phyloP scores from a whole-genome alignment of 108 stramenopile genomes.

The Stephanodiscus triporus region DNA sequence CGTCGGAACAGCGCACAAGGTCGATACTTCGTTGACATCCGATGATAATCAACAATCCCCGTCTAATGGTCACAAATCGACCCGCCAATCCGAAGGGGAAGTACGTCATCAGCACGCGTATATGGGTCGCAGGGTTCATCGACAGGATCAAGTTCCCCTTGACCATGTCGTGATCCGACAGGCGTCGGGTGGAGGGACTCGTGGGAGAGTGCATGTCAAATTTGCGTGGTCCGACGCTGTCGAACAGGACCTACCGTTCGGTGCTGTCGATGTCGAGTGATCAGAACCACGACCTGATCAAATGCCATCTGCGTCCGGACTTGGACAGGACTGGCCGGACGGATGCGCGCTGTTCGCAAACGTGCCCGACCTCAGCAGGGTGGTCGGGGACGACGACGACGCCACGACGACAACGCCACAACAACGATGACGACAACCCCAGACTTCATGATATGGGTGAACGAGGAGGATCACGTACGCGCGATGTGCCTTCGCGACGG shows the following conservation, averaged over 20 bases:
- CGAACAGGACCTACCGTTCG: constrained; percentile 66
- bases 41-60: constrained; percentile 69
- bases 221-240: constrained; percentile 34
- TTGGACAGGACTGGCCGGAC: constrained; percentile 89
- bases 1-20: background rate
- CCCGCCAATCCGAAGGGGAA: constrained; percentile 73
- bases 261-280: constrained; percentile 84
- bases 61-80: constrained; percentile 56
- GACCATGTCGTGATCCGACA: constrained; percentile 63
- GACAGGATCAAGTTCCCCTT: constrained; percentile 84
- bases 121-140: constrained; percentile 84
- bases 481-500: constrained; percentile 86
- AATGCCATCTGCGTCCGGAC: constrained; percentile 73
- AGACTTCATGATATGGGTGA: constrained; percentile 89
- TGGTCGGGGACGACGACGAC: no score
- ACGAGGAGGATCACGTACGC: constrained; percentile 92
- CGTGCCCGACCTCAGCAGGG: constrained; percentile 16
- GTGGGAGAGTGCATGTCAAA: constrained; percentile 59
- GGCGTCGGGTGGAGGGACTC: constrained; percentile 57
- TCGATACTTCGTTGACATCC: constrained; percentile 53
- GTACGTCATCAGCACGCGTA: constrained; percentile 89
- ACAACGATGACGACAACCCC: constrained; percentile 55
- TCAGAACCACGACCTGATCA: constrained; percentile 77
- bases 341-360: constrained; percentile 78
- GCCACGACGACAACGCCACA: background rate